Base-by-base conservation (phyloP, 371 early-diverging fungal species). In the Saksenaea oblongispora region DNA sequence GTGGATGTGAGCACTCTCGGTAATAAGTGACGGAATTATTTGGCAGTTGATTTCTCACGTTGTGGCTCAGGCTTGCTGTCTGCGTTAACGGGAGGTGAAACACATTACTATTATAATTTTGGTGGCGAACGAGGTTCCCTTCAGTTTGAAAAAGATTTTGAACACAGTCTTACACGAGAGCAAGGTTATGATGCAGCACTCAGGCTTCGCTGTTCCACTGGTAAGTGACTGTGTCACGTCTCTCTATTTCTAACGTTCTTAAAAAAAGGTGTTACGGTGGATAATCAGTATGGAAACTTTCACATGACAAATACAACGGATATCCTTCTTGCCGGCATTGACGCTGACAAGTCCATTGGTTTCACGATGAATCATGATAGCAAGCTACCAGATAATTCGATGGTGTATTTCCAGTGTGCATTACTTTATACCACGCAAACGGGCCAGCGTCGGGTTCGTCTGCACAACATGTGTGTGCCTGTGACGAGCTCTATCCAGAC, bases 281-380 rank as follows among this genome's bases (percentile, higher is more conserved):
- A 83, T 1, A 93, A 96, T 36, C 91, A 97, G 64, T 91, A 89
- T 66, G 99, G 99, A 47, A 98, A 97, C 82, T 91, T 97, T 75
- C 86, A 81, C 65, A 95, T 94, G 93, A 89, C 86, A 51, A 96
- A 95, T 79, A 80, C 84, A 14, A 95, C 95, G 1, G 99, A 98
- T 66, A 75, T 98, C 17, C 95, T 97, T 76, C 77, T 97, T 22
- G 95, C 91, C 0, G 93, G 93, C 13, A 80, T 97, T 26, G 92
- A 94, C 70, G 82, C 91, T 42, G 90, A 93, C 59, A 93, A 91
- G 56, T 76, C 95, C 0, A 75, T 97, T 64, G 97, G 87, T 1
- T 90, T 93, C 47, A 65, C 85, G 18, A 74, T 98, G 56, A 89
- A 90, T 64, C 91, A 97, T 69, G 97, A 97, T 54, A 92, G 91